Evolutionary conservation across 176 grass and related monocot genomes (phyloP).

Genomic region (Carex scoparia): DNA sequence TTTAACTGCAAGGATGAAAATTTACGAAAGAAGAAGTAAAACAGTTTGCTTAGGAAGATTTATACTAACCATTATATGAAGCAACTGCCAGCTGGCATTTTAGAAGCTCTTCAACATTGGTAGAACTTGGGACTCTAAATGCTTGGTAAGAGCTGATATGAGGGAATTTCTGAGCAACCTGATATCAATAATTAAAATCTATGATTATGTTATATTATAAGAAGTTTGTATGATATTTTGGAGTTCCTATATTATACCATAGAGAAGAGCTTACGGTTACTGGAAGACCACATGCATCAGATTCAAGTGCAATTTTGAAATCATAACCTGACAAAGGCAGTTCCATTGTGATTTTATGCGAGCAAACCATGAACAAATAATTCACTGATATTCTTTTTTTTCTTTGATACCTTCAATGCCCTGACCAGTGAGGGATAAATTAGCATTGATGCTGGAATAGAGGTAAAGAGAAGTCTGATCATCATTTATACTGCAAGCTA

Average conservation of each 20-base stretch:
- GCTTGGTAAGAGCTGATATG: conserved; percentile 64
- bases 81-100: conserved; percentile 72
- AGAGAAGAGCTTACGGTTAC: conserved; percentile 34
- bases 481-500: conserved; percentile 58
- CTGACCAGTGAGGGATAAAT: conserved; percentile 28
- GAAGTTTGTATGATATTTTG: background rate
- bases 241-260: background rate
- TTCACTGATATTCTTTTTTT: background rate
- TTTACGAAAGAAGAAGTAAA: background rate
- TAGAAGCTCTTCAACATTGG: conserved; percentile 47
- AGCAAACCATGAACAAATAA: background rate
- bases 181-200: conserved; percentile 24
- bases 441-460: conserved; percentile 55
- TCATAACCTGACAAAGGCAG: conserved; percentile 58
- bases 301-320: conserved; percentile 59
- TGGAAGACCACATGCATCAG: conserved; percentile 48
- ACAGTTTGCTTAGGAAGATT: conserved; percentile 1
- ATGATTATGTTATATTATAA: background rate
- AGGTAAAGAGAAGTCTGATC: conserved; percentile 45
- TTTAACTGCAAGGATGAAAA: background rate
- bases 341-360: background rate
- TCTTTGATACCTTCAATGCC: conserved; percentile 47
- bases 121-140: conserved; percentile 42
- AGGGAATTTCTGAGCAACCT: conserved; percentile 78
- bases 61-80: conserved; percentile 45